Evolutionary conservation across 1,284 basidiomycete species (phyloP), one percentile per base, ranked within the genome.

Genomic region (Ceratobasidium sp.): DNA sequence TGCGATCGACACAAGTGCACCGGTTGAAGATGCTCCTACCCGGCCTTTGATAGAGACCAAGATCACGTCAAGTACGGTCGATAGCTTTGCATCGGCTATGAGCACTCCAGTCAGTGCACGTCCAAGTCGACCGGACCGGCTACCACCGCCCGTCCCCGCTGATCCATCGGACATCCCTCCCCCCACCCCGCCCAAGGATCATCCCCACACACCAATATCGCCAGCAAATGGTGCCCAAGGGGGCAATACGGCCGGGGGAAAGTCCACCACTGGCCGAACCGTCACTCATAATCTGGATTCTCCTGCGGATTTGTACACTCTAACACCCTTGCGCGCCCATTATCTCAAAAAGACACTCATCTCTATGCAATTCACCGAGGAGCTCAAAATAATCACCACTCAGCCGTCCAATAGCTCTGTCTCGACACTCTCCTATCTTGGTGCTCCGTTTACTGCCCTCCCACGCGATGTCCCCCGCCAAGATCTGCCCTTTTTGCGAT

Each of bases 261-360:
- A 74, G 52, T 74, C 77, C 54, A 70, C 57, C 16, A 77, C 66
- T 62, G 74, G 74, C 16, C 74, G 74, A 38, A 55, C 8, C 48
- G 54, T 76, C 50, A 76, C 74, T 30, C 76, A 70, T 41, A 77
- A 64, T 35, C 59, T 70, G 16, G 76, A 77, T 50, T 78, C 66
- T 18, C 68, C 70, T 8, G 70, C 60, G 16, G 73, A 76, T 73
- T 3, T 77, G 33, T 65, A 67, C 18, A 75, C 69, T 44, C 88
- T 97, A 65, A 95, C 94, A 0, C 94, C 96, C 4, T 86, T 96
- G 41, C 91, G 96, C 54, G 95, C 96, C 0, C 96, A 98, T 83
- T 98, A 98, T 84, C 93, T 98, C 83, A 98, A 98, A 87, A 97
- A 97, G 85, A 89, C 93, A n/a, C 91, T 98, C 74, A 90, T 99